Evolutionary conservation across 73 alveolate species (phyloP).

Genomic region (Diophrys appendiculata): DNA sequence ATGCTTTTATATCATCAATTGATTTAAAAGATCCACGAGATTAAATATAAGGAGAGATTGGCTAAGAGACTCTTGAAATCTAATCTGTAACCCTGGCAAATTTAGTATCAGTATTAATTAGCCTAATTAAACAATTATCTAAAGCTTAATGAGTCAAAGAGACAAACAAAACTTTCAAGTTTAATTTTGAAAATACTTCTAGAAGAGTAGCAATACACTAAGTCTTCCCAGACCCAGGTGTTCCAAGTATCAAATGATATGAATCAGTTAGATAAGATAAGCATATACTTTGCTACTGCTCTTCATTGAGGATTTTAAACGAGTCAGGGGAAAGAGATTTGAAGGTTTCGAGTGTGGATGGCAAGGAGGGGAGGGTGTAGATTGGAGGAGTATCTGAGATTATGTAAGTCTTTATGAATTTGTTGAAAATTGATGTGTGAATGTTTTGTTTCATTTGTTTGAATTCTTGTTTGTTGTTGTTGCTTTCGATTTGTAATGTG

Average conservation of each 20-base stretch:
- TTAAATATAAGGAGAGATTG: constrained; percentile 7
- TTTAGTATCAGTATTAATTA: constrained; percentile 13
- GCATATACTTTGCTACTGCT: constrained; percentile 13
- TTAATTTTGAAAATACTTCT: constrained; percentile 6
- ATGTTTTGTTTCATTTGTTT: too few relatives aligned
- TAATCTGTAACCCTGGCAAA: constrained; percentile 30
- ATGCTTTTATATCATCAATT: background rate
- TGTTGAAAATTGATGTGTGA: too few relatives aligned
- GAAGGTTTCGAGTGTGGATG: too few relatives aligned
- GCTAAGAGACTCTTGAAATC: constrained; percentile 14
- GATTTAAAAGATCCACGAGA: background rate
- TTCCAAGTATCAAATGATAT: constrained; percentile 35
- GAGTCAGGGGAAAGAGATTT: too few relatives aligned
- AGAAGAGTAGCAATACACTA: constrained; percentile 8
- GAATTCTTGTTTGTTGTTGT: too few relatives aligned
- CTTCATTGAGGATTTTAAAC: too few relatives aligned
- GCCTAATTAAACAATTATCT: constrained; percentile 23
- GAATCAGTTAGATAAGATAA: background rate
- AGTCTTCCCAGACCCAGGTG: constrained; percentile 55
- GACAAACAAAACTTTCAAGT: constrained; percentile 23
- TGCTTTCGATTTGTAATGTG: too few relatives aligned
- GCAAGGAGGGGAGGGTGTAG: too few relatives aligned
- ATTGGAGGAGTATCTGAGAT: too few relatives aligned
- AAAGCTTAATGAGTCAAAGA: constrained; percentile 22
- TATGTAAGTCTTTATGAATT: too few relatives aligned